Evolutionary conservation across 2,329 filamentous ascomycete genomes (phyloP).

Genomic region (Aspergillus puulaauensis): DNA sequence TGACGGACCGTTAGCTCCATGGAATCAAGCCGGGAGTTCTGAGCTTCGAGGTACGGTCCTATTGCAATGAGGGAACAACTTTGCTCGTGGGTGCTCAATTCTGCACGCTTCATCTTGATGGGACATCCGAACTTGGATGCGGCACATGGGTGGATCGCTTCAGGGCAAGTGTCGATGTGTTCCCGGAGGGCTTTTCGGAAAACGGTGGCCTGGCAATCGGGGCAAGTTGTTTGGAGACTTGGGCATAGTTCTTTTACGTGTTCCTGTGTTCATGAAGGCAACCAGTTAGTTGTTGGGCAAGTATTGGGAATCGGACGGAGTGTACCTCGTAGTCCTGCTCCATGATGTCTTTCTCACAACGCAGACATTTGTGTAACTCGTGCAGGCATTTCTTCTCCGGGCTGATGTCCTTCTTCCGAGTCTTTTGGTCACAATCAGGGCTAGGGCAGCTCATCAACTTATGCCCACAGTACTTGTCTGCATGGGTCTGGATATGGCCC

Average conservation of each 20-base stretch:
- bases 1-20: constrained; percentile 47
- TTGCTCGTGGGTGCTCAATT: constrained; percentile 45
- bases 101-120: constrained; percentile 36
- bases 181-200: constrained; percentile 32
- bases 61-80: constrained; percentile 53
- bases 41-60: constrained; percentile 44
- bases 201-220: constrained; percentile 36
- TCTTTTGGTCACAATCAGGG: constrained; percentile 50
- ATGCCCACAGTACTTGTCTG: constrained; percentile 61
- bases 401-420: constrained; percentile 57
- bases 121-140: constrained; percentile 47
- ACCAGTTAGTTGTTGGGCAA: background rate
- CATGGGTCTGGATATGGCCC: constrained; percentile 58
- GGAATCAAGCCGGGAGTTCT: constrained; percentile 43
- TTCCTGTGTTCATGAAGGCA: constrained; percentile 24
- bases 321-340: constrained; percentile 54
- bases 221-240: constrained; percentile 35
- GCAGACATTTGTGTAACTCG: constrained; percentile 51
- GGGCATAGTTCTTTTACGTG: constrained; percentile 40
- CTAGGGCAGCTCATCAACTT: constrained; percentile 54
- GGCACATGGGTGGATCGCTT: constrained; percentile 36
- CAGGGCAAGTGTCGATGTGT: constrained; percentile 39
- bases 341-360: constrained; percentile 54
- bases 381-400: constrained; percentile 54
- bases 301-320: too few species aligned